These are phyloP conservation scores for Penicillium cataractarum DNA, from an alignment of 495 filamentous ascomycete genomes.

Conservation along the genomic window DNA sequence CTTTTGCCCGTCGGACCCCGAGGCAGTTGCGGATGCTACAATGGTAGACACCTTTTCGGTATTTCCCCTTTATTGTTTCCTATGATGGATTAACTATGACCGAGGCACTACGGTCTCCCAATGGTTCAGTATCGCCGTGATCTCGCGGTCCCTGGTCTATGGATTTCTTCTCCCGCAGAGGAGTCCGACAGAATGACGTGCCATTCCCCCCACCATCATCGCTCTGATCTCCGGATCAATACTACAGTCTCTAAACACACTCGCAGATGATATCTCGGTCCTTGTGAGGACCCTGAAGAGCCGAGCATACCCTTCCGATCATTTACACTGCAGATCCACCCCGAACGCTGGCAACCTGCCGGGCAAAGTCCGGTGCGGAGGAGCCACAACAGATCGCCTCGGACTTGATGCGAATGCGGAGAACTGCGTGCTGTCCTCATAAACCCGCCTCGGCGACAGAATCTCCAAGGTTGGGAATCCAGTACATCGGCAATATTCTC, in stretches of 20 bases:
- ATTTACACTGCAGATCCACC: slow-evolving; percentile 15
- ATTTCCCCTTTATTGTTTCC: neutral
- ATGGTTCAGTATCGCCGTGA: neutral
- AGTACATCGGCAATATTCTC: neutral
- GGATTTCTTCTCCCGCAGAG: neutral
- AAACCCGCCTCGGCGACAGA: slow-evolving; percentile 13
- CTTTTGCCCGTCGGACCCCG: neutral
- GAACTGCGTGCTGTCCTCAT: slow-evolving; percentile 28
- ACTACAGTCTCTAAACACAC: neutral
- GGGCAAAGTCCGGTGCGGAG: slow-evolving; percentile 45
- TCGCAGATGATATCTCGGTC: neutral
- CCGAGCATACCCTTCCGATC: neutral
- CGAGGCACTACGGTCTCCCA: neutral
- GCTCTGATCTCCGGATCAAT: neutral
- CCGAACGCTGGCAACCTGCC: slow-evolving; percentile 18
- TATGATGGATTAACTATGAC: neutral
- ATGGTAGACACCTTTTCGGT: neutral
- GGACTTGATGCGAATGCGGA: slow-evolving; percentile 51
- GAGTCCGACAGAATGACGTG: neutral
- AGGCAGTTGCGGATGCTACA: neutral
- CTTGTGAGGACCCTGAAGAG: neutral
- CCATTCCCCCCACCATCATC: neutral
- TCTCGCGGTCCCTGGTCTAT: neutral
- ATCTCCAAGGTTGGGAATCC: neutral
- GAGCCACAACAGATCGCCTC: slow-evolving; percentile 25